phyloP scores from a whole-genome alignment of 176 grass and related monocot genomes.

The Poa pratensis region DNA sequence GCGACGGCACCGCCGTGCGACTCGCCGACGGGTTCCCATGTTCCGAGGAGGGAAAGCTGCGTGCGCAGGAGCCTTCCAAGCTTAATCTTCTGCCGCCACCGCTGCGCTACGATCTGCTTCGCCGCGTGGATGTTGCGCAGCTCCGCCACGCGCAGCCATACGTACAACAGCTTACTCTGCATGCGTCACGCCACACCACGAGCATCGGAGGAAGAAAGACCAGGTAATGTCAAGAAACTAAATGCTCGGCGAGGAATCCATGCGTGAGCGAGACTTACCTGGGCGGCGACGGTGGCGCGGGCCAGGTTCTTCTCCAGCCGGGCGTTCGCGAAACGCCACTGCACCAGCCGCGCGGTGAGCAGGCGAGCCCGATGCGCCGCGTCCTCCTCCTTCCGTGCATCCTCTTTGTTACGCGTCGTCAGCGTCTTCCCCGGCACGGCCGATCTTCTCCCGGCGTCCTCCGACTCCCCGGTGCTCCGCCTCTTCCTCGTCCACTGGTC shows the following conservation, averaged over 20 bases:
- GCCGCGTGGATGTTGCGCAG: slow-evolving; percentile 81
- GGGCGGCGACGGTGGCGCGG: slow-evolving; percentile 48
- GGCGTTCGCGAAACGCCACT: slow-evolving; percentile 90
- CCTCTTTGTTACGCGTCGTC: slow-evolving; percentile 47
- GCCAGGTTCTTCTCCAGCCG: slow-evolving; percentile 52
- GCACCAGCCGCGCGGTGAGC: slow-evolving; percentile 61
- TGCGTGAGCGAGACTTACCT: slow-evolving; percentile 46
- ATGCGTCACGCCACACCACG: neutral
- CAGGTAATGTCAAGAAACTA: neutral
- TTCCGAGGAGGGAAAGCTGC: slow-evolving; percentile 57
- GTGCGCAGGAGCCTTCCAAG: slow-evolving; percentile 50
- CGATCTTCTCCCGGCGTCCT: slow-evolving; percentile 14
- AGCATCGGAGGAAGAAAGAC: neutral
- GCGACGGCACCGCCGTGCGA: slow-evolving; percentile 59
- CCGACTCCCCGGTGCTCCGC: slow-evolving; percentile 6
- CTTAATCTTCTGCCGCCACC: slow-evolving; percentile 81
- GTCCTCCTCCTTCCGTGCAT: slow-evolving; percentile 60
- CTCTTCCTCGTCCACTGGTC: slow-evolving; percentile 33
- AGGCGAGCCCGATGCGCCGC: slow-evolving; percentile 54
- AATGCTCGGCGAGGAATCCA: neutral
- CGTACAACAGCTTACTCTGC: slow-evolving; percentile 85
- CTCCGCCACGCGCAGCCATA: slow-evolving; percentile 70
- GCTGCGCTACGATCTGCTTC: slow-evolving; percentile 76
- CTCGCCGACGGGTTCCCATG: slow-evolving; percentile 61
- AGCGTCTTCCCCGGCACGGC: slow-evolving; percentile 38